Evolutionary conservation across 306 rosid species (phyloP), one percentile per base, ranked within the genome.

Genomic region (Sphenostylis stenocarpa): DNA sequence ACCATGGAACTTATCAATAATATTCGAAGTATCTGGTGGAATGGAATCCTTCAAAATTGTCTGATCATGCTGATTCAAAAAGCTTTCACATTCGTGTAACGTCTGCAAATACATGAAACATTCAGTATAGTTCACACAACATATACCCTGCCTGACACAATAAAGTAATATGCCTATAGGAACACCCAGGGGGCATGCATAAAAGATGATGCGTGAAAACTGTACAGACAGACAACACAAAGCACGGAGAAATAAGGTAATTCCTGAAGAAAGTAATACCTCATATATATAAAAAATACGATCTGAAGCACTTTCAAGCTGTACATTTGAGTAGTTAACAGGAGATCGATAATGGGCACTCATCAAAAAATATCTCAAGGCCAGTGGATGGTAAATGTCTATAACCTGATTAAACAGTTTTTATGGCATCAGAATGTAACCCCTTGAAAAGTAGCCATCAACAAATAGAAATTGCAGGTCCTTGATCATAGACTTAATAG

Each of bases 321-420:
- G 97, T 52, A 65, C 44, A 49, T 90, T 75, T 64, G 99, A 87
- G 86, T 92, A 95, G 87, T 95, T 92, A 83, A 95, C 75, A 36
- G 99, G 94, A 76, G 99, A 95, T 78, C 91, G 93, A 84, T 95
- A 95, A 69, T 95, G 99, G 19, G 99, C 91, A 19, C 88, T 91
- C 91, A 95, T 84, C 88, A 95, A 77, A 88, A 95, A 95, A 82
- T 90, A 86, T 83, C 97, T 87, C 91, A 95, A 82, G 74, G 97
- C 96, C 78, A 95, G 84, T 1, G 99, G 97, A 88, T 95, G 97
- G 84, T 95, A 92, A 69, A 87, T 72, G 52, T 92, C 99, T 78
- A 92, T 76, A 82, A 92, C 97, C 99, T 95, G 65, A 71, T 19
- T 65, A 80, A 45, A 73, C 55, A 64, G 84, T n/a, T 60, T 70